These are phyloP conservation scores for Aspergillus flavus DNA, from an alignment of 2,329 filamentous ascomycete genomes.

Conservation along the genomic window DNA sequence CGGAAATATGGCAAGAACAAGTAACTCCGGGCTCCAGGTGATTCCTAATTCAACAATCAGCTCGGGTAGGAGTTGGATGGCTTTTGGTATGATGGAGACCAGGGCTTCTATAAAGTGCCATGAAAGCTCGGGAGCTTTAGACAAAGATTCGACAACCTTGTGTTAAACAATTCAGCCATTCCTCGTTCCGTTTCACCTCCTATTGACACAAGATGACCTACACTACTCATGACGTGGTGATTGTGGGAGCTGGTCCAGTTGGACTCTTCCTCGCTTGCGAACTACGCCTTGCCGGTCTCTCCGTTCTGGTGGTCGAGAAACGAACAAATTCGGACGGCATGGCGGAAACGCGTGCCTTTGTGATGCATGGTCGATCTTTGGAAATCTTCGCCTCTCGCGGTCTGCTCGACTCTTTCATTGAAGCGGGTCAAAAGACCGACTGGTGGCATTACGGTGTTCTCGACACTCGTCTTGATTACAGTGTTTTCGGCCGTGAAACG, in stretches of 20 bases:
- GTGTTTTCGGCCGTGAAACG: neutral
- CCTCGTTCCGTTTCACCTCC: no score
- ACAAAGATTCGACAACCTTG: no score
- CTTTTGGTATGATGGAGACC: no score
- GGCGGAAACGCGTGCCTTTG: neutral
- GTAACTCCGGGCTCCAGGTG: no score
- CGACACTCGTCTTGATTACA: neutral
- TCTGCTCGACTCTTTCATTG: neutral
- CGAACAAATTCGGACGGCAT: neutral
- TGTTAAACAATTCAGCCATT: no score
- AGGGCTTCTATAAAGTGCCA: no score
- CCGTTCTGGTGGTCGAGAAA: neutral
- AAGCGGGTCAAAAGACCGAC: neutral
- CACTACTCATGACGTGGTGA: no score
- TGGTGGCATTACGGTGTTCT: neutral
- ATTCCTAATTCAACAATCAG: no score
- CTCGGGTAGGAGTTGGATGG: accelerated
- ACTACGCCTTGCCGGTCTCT: neutral
- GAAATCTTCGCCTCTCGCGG: neutral
- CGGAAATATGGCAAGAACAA: no score
- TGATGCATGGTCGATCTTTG: neutral
- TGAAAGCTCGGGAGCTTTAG: no score
- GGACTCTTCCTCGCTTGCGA: neutral
- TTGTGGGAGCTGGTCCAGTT: no score
- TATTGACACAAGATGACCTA: no score